Evolutionary conservation across 1,284 basidiomycete species (phyloP), one percentile per base, ranked within the genome.

Genomic region (Ganoderma meredithae): DNA sequence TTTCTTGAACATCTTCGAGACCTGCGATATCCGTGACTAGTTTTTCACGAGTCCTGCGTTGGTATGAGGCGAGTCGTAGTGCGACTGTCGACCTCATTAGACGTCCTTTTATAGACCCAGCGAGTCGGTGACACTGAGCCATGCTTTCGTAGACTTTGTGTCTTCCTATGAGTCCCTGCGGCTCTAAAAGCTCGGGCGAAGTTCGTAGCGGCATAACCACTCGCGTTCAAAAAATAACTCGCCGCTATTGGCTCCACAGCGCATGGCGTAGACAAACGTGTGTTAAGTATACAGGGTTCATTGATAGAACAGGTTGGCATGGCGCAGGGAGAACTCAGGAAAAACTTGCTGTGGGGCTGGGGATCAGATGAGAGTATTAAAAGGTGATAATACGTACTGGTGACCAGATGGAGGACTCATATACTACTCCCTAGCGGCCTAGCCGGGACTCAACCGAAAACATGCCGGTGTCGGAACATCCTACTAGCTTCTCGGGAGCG

Each of bases 1-100:
- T 59, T 75, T 75, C 61, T 73, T 69, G 68, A 77, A 65, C 78
- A 79, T 78, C 33, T 63, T 69, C 49, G 17, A 39, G n/a, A 31
- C 1, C 36, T 0, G n/a, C 33, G 15, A 13, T 52, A 2, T 12
- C 3, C 13, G 47, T 12, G 10, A 22, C 36, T 6, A 36, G 36
- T 36, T 49, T 25, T 13, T 3, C 12, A 25, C 22, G 47, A 25
- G 22, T n/a, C 22, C 22, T 52, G 22, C 1, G 2, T 39, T 1
- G 2, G 7, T 39, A 41, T 43, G 15, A 19, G 27, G 63, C 19
- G 36, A 53, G 40, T 53, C 12, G 25, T n/a, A 59, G 62, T 39
- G 36, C 25, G 40, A 59, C 33, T 17, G 31, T 39, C n/a, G 41
- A 4, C 62, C 13, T 4, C 10, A 9, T 1, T 3, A 22, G 44